These are phyloP conservation scores for Leccinum uliginosum DNA, from an alignment of 768 basidiomycete species.

Conservation along the genomic window DNA sequence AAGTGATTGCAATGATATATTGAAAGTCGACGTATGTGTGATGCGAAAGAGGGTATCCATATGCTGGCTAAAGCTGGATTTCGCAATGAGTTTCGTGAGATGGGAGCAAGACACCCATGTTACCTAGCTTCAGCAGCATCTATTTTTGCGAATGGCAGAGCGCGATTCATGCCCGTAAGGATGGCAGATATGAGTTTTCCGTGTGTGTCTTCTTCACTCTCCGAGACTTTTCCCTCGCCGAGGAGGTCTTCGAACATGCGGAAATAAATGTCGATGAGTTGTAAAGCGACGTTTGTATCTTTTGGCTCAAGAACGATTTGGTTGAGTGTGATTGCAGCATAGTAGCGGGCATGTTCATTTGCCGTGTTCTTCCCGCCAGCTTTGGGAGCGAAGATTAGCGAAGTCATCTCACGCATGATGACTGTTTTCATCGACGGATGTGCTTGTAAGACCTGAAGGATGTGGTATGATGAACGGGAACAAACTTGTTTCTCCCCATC, in stretches of 20 bases:
- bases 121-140: slow-evolving; percentile 65
- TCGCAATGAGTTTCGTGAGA: slow-evolving; percentile 1
- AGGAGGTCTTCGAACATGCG: slow-evolving; percentile 89
- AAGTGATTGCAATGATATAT: slow-evolving; percentile 90
- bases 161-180: slow-evolving; percentile 91
- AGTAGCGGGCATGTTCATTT: slow-evolving; percentile 81
- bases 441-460: slow-evolving; percentile 82
- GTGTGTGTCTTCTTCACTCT: slow-evolving; percentile 56
- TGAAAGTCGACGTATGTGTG: slow-evolving; percentile 95
- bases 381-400: slow-evolving; percentile 52
- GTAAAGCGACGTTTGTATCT: slow-evolving; percentile 71
- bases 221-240: slow-evolving; percentile 45
- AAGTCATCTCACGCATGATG: slow-evolving; percentile 80
- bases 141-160: slow-evolving; percentile 86
- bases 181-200: slow-evolving; percentile 86
- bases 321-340: slow-evolving; percentile 90
- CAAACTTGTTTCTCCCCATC: slow-evolving; percentile 86
- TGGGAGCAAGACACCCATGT: slow-evolving; percentile 15
- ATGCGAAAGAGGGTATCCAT: slow-evolving; percentile 93
- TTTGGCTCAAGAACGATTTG: slow-evolving; percentile 72
- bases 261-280: slow-evolving; percentile 88
- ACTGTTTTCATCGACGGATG: slow-evolving; percentile 93
- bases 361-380: slow-evolving; percentile 31
- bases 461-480: slow-evolving; percentile 84
- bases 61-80: slow-evolving; percentile 69